Conservation (phyloP, 179 eudicot genomes). For the Patellifolia procumbens region DNA sequence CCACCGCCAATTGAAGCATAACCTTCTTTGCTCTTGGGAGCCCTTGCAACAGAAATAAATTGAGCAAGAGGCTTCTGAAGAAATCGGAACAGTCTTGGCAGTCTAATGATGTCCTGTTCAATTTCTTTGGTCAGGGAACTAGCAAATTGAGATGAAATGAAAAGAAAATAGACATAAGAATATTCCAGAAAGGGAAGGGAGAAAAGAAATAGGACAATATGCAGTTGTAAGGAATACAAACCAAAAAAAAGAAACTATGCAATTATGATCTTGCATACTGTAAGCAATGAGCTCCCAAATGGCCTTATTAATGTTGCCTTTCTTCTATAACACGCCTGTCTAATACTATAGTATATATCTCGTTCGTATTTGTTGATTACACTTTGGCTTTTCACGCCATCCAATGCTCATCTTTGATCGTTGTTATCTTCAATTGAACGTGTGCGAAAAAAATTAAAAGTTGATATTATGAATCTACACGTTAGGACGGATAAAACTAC, state of each 20-base stretch:
- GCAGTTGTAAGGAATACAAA: neutral
- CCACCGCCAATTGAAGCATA: constrained; percentile 99
- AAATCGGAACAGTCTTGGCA: constrained; percentile 91
- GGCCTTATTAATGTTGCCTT: neutral
- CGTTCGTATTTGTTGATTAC: too few species aligned
- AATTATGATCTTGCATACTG: neutral
- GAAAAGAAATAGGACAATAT: neutral
- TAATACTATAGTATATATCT: too few species aligned
- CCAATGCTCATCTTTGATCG: too few species aligned
- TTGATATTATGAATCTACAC: too few species aligned
- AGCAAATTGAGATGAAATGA: constrained; percentile 11
- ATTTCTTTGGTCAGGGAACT: constrained; percentile 26
- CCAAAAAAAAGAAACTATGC: neutral
- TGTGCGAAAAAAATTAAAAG: too few species aligned
- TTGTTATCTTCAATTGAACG: too few species aligned
- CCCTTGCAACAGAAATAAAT: constrained; percentile 85
- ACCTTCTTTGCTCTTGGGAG: constrained; percentile 99
- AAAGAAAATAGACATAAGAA: neutral
- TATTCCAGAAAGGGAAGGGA: neutral
- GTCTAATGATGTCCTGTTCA: constrained; percentile 91
- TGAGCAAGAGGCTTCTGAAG: constrained; percentile 97
- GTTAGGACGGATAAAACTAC: too few species aligned
- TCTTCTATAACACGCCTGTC: neutral
- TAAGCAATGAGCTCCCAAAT: neutral
- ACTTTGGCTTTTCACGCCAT: too few species aligned